Evolutionary conservation across 1,139 yeast genomes (phyloP).

Genomic region (Eremothecium sinecaudum): DNA sequence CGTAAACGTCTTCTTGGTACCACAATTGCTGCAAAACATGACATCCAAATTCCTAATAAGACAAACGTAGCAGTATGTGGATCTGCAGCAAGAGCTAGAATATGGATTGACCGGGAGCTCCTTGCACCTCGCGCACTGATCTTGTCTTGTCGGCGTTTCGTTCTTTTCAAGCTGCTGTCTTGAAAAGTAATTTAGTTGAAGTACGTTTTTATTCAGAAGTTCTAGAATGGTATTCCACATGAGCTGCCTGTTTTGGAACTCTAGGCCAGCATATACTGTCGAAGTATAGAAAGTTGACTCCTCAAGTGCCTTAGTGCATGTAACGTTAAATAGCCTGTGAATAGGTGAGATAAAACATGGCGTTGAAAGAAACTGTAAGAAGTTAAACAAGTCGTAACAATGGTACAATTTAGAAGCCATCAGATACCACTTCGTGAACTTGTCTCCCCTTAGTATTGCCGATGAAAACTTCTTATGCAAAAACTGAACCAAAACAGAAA

Average conservation of each 20-base stretch:
- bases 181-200: conserved; percentile 12
- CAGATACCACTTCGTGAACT: conserved; percentile 8
- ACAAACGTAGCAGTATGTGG: conserved; percentile 22
- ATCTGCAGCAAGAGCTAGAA: conserved; percentile 16
- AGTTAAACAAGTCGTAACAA: conserved; percentile 13
- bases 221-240: conserved; percentile 27
- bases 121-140: conserved; percentile 1
- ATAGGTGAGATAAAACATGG: conserved; percentile 10
- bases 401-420: conserved; percentile 9
- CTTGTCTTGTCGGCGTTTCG: background rate
- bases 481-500: conserved; percentile 14
- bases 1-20: background rate
- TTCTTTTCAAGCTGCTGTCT: conserved; percentile 5
- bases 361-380: conserved; percentile 11
- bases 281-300: conserved; percentile 15
- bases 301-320: conserved; percentile 3
- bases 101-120: conserved; percentile 22
- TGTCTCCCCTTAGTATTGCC: conserved; percentile 1
- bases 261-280: conserved; percentile 18
- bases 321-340: conserved; percentile 13
- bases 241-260: conserved; percentile 25
- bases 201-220: conserved; percentile 17
- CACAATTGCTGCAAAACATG: conserved; percentile 4
- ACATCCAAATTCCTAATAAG: conserved; percentile 6
- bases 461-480: conserved; percentile 9